These are phyloP conservation scores for Claviceps arundinis DNA, from an alignment of 2,329 filamentous ascomycete species.

Conservation along the genomic window DNA sequence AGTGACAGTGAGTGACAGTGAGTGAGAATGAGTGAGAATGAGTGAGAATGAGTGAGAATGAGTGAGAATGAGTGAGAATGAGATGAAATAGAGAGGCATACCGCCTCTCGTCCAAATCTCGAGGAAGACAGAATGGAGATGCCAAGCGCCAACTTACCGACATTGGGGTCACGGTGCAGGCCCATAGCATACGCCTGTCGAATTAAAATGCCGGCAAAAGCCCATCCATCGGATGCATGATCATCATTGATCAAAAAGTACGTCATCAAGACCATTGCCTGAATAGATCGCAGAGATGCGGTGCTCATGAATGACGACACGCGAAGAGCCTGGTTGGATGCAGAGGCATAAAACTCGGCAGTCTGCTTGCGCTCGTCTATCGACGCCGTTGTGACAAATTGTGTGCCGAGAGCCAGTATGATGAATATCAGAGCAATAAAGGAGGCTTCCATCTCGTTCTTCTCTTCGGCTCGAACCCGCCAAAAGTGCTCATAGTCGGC, in stretches of 20 bases:
- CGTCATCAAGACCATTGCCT: slow-evolving; percentile 67
- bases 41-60: no score
- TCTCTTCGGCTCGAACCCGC: slow-evolving; percentile 45
- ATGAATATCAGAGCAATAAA: slow-evolving; percentile 63
- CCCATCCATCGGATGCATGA: slow-evolving; percentile 71
- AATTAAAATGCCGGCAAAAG: slow-evolving; percentile 65
- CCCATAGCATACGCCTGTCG: slow-evolving; percentile 74
- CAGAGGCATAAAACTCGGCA: slow-evolving; percentile 70
- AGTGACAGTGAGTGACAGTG: no score
- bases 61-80: no score
- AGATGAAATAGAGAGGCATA: not conserved
- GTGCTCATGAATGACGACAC: slow-evolving; percentile 66
- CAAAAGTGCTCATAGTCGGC: slow-evolving; percentile 70
- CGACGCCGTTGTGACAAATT: slow-evolving; percentile 52
- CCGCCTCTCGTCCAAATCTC: not conserved
- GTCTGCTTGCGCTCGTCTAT: slow-evolving; percentile 56
- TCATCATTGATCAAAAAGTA: slow-evolving; percentile 83
- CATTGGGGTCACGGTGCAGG: slow-evolving; percentile 64
- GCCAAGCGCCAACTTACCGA: slow-evolving; percentile 29
- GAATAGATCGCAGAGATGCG: slow-evolving; percentile 58
- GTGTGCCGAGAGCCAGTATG: slow-evolving; percentile 65
- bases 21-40: no score
- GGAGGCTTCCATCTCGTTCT: slow-evolving; percentile 48
- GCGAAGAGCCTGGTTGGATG: slow-evolving; percentile 62
- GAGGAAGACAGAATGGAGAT: not conserved